Evolutionary conservation across 148 eudicot genomes (phyloP).

Genomic region (Persicaria maculosa): DNA sequence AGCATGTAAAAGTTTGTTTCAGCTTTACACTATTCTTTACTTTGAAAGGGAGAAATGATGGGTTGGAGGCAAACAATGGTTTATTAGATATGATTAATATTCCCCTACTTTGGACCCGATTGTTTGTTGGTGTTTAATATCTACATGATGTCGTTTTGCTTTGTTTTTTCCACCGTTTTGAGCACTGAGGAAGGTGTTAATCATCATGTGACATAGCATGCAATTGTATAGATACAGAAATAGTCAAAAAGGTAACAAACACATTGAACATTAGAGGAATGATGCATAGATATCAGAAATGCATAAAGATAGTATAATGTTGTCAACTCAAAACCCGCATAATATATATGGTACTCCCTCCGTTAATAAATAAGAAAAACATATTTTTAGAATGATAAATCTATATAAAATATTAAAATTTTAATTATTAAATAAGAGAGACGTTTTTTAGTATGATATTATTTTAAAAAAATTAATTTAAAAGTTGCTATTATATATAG

Average conservation of each 20-base stretch:
- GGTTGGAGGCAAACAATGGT: conserved; percentile 7
- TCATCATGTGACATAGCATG: not conserved
- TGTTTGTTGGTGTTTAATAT: conserved; percentile 2
- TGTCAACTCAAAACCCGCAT: no score
- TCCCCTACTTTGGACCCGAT: not conserved
- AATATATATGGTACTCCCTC: no score
- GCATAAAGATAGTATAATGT: no score
- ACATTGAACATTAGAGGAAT: not conserved
- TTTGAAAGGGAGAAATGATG: conserved; percentile 1
- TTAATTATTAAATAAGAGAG: no score
- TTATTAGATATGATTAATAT: conserved; percentile 4
- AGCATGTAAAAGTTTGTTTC: not conserved
- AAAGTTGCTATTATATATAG: no score
- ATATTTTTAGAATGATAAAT: no score
- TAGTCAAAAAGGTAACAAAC: conserved; percentile 3
- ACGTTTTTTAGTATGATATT: no score
- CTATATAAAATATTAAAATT: no score
- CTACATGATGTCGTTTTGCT: conserved; percentile 1
- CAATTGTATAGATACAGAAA: not conserved
- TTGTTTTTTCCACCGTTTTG: conserved; percentile 6
- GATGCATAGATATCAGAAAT: no score
- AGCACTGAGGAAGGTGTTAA: not conserved
- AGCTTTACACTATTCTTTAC: conserved; percentile 8
- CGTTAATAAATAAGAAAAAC: no score
- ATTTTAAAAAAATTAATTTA: no score